Evolutionary conservation across 805 yeast genomes (phyloP), one percentile per base, ranked within the genome.

Genomic region (Kodamaea sagamina): DNA sequence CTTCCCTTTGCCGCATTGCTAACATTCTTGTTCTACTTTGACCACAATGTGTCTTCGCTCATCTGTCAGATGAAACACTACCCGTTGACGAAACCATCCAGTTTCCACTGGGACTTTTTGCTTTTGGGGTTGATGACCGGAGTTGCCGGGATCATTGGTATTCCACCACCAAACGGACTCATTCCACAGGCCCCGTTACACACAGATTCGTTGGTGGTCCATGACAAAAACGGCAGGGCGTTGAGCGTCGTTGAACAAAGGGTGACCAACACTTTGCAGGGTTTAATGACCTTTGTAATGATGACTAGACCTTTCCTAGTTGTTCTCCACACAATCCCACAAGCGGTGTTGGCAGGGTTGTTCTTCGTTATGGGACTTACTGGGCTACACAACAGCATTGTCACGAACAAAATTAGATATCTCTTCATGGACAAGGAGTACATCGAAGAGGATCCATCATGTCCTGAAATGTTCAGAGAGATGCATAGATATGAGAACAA

Each of bases 141-240:
- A 0, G 62, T 92, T 1, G 74, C 96, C 2, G 98, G 98, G 0
- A 63, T 92, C 1, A 57, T 92, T 8, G 99, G 98, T 0, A 74
- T 93, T 2, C 99, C 98, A 0, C 89, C 97, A 2, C 98, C 98
- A 0, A 93, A 93, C 63, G 99, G 99, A 0, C 71, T 92, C 24
- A 92, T 92, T 34, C 99, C 99, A 1, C 99, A 92, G 62, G 98
- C 99, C 0, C 98, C 98, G 2, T 59, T 93, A 26, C 99, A 92
- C 54, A 89, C 98, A 0, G 78, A 76, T 32, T 79, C 96, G 0
- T 64, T 92, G 22, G 76, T 88, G 32, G 81, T 86, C 10, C 73
- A 74, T 49, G 74, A 75, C 47, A 42, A 52, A 24, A 48, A 62
- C 4, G 74, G 72, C 1, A 46, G 55, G 39, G 70, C 78, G 1